Evolutionary conservation across 176 grass and related monocot species (phyloP).

Genomic region (Tillandsia fasciculata): DNA sequence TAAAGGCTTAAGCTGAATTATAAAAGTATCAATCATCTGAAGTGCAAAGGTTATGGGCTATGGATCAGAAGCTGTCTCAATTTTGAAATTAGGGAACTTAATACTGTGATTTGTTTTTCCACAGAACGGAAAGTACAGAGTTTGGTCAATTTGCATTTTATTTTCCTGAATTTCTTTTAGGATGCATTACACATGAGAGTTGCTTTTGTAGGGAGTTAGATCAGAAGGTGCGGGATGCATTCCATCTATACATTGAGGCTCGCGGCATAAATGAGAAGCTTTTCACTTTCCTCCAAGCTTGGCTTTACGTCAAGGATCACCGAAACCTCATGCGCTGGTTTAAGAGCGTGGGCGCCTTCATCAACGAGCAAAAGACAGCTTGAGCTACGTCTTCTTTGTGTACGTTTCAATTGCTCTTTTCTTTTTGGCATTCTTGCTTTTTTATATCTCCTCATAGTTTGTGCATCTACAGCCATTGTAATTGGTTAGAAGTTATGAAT

Average conservation of each 20-base stretch:
- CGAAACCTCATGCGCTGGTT: constrained; percentile 87
- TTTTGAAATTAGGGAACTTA: not conserved
- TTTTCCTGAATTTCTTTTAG: not conserved
- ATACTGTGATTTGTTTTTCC: no score
- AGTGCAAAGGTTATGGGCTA: not conserved
- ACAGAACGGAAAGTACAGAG: no score
- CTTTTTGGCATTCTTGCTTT: not conserved
- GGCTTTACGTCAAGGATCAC: constrained; percentile 98
- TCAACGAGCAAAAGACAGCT: constrained; percentile 45
- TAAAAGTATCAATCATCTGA: not conserved
- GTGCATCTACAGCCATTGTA: no score
- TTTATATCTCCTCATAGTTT: no score
- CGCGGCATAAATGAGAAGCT: constrained; percentile 88
- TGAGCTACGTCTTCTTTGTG: constrained; percentile 25
- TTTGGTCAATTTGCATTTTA: not conserved
- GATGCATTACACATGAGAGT: not conserved
- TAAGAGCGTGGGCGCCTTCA: constrained; percentile 53
- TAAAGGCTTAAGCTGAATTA: not conserved
- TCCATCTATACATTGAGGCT: constrained; percentile 77
- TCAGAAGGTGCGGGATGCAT: constrained; percentile 78
- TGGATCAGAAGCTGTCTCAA: not conserved
- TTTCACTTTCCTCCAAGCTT: constrained; percentile 90
- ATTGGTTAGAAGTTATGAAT: no score
- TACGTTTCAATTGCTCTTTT: not conserved
- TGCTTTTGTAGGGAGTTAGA: constrained; percentile 58